Evolutionary conservation across 2,329 filamentous ascomycete genomes (phyloP).

Genomic region (Talaromyces sp.): DNA sequence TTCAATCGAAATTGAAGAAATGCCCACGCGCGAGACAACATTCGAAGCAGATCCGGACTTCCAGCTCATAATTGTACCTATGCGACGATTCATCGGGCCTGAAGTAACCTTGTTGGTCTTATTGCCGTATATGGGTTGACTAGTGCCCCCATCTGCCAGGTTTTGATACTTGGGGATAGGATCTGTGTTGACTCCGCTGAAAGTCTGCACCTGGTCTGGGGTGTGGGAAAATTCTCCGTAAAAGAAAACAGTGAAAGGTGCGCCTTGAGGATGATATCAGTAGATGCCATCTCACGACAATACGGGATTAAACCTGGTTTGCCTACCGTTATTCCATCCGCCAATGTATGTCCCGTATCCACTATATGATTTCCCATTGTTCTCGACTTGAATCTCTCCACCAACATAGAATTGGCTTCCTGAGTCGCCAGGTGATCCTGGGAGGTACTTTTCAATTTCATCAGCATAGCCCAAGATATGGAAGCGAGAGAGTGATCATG

Average conservation of each 20-base stretch:
- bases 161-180: slow-evolving; percentile 48
- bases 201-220: slow-evolving; percentile 40
- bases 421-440: slow-evolving; percentile 44
- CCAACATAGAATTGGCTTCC: slow-evolving; percentile 49
- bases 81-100: slow-evolving; percentile 57
- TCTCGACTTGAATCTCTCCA: slow-evolving; percentile 42
- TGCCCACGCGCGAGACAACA: slow-evolving; percentile 64
- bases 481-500: no score
- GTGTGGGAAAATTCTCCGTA: slow-evolving; percentile 47
- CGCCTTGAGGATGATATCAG: slow-evolving; percentile 26
- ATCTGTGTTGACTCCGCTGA: slow-evolving; percentile 41
- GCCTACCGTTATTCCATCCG: slow-evolving; percentile 47
- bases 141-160: slow-evolving; percentile 61
- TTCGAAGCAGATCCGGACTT: slow-evolving; percentile 55
- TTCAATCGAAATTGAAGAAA: slow-evolving; percentile 67
- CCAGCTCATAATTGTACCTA: slow-evolving; percentile 63
- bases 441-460: slow-evolving; percentile 46
- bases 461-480: neutral
- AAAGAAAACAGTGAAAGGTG: slow-evolving; percentile 48
- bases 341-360: slow-evolving; percentile 53
- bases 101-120: slow-evolving; percentile 57
- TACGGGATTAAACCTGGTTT: neutral
- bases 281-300: neutral
- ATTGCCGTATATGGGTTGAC: slow-evolving; percentile 58
- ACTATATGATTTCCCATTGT: slow-evolving; percentile 45